Evolutionary conservation across 2,329 filamentous ascomycete species (phyloP).

Genomic region (Diplocarpon mali): DNA sequence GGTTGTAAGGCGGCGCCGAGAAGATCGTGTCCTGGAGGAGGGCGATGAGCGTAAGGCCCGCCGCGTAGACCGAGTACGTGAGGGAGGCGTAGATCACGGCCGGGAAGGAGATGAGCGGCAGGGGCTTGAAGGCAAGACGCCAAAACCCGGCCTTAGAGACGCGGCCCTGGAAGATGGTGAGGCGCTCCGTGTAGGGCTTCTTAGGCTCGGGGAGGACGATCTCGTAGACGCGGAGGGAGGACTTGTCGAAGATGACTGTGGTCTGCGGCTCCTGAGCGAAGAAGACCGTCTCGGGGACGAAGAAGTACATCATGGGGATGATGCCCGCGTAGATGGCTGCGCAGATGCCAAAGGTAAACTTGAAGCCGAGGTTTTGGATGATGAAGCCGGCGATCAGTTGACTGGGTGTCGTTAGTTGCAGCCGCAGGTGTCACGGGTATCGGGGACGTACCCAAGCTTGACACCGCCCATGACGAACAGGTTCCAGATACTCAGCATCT

Average conservation of each 20-base stretch:
- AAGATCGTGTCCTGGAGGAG: conserved; percentile 32
- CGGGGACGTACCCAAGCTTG: conserved; percentile 20
- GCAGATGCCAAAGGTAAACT: conserved; percentile 30
- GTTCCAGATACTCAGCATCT: conserved; percentile 22
- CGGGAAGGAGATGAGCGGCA: conserved; percentile 39
- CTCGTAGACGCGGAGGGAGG: conserved; percentile 18
- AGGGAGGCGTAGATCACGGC: conserved; percentile 29
- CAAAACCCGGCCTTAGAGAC: conserved; percentile 30
- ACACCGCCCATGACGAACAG: conserved; percentile 23
- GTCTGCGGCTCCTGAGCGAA: conserved; percentile 8
- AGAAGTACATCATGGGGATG: conserved; percentile 32
- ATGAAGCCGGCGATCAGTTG: conserved; percentile 34
- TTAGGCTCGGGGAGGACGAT: conserved; percentile 18
- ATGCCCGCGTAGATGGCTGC: conserved; percentile 33
- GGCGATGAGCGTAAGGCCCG: conserved; percentile 19
- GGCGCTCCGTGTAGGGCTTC: conserved; percentile 29
- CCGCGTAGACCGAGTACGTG: conserved; percentile 18
- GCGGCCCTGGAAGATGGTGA: conserved; percentile 31
- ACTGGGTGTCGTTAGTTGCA: conserved; percentile 15
- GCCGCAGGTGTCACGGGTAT: not conserved
- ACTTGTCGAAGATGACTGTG: conserved; percentile 19
- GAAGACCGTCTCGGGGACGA: conserved; percentile 35
- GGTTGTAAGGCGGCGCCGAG: conserved; percentile 19
- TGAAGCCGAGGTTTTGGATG: conserved; percentile 28
- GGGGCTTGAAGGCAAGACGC: conserved; percentile 32